These are phyloP conservation scores for Tolypocladium sp. DNA, from an alignment of 2,329 filamentous ascomycete genomes.

Conservation along the genomic window DNA sequence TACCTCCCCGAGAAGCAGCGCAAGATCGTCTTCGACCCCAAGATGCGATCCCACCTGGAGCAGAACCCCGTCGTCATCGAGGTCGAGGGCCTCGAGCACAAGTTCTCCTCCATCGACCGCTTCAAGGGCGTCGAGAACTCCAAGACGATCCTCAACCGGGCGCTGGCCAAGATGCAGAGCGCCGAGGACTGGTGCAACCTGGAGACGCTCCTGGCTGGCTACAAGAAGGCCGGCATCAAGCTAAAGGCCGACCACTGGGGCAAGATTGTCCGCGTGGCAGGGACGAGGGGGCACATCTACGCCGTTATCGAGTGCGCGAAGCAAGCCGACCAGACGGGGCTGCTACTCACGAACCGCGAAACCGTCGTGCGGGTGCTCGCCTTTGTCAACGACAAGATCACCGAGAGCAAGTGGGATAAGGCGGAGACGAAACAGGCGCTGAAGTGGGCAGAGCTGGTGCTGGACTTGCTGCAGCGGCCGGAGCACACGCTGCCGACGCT, in stretches of 20 bases:
- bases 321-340: slow-evolving; percentile 33
- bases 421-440: slow-evolving; percentile 31
- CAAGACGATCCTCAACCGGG: slow-evolving; percentile 24
- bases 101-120: slow-evolving; percentile 38
- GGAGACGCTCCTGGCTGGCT: slow-evolving; percentile 40
- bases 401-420: slow-evolving; percentile 23
- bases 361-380: slow-evolving; percentile 20
- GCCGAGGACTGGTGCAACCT: slow-evolving; percentile 44
- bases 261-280: slow-evolving; percentile 32
- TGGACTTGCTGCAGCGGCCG: slow-evolving; percentile 39
- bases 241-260: slow-evolving; percentile 23
- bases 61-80: slow-evolving; percentile 48
- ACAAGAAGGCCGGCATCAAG: slow-evolving; percentile 30
- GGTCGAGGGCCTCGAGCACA: slow-evolving; percentile 45
- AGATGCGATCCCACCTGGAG: slow-evolving; percentile 37
- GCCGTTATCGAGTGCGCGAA: slow-evolving; percentile 42
- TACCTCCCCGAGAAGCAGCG: slow-evolving; percentile 46
- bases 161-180: slow-evolving; percentile 36
- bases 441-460: slow-evolving; percentile 34
- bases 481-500: slow-evolving; percentile 21
- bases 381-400: slow-evolving; percentile 26
- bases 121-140: slow-evolving; percentile 33
- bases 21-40: slow-evolving; percentile 39
- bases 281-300: slow-evolving; percentile 29
- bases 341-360: slow-evolving; percentile 32